phyloP scores from a whole-genome alignment of 2,329 filamentous ascomycete genomes.

The Fusarium haematococcum region DNA sequence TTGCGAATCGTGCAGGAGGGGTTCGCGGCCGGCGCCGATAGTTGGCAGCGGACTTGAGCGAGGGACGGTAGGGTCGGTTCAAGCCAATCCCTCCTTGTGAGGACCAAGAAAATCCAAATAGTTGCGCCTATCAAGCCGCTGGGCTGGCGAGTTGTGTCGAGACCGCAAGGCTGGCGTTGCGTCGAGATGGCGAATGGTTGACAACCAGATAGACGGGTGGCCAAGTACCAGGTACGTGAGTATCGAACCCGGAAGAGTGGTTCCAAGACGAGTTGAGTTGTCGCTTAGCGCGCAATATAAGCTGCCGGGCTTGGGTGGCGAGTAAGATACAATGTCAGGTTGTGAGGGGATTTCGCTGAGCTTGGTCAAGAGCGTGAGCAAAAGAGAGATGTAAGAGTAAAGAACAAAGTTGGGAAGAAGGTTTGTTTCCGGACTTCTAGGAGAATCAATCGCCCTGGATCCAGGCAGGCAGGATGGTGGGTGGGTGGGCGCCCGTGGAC shows the following conservation, averaged over 20 bases:
- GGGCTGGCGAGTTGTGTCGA: slow-evolving; percentile 2
- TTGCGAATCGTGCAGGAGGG: slow-evolving; percentile 23
- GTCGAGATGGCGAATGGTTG: slow-evolving; percentile 15
- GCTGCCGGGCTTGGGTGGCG: neutral
- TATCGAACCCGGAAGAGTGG: slow-evolving; percentile 15
- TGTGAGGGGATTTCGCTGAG: neutral
- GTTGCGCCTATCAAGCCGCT: neutral
- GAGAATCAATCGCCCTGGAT: slow-evolving; percentile 25
- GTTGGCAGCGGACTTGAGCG: slow-evolving; percentile 30
- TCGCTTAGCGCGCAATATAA: slow-evolving; percentile 7
- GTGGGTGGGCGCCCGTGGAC: slow-evolving; percentile 20
- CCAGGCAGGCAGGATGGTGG: slow-evolving; percentile 32
- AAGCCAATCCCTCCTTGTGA: slow-evolving; percentile 16
- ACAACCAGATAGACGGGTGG: slow-evolving; percentile 19
- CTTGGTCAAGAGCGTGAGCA: neutral
- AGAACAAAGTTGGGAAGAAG: slow-evolving; percentile 28
- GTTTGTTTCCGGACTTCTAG: slow-evolving; percentile 37
- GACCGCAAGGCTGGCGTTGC: slow-evolving; percentile 17
- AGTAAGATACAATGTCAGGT: neutral
- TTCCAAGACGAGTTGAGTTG: slow-evolving; percentile 13
- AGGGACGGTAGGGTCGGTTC: slow-evolving; percentile 32
- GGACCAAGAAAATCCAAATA: neutral
- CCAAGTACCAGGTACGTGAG: slow-evolving; percentile 13
- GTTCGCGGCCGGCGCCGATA: slow-evolving; percentile 34
- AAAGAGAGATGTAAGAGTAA: slow-evolving; percentile 29